phyloP scores from a whole-genome alignment of 2,329 filamentous ascomycete genomes.

The Zymoseptoria ardabiliae region DNA sequence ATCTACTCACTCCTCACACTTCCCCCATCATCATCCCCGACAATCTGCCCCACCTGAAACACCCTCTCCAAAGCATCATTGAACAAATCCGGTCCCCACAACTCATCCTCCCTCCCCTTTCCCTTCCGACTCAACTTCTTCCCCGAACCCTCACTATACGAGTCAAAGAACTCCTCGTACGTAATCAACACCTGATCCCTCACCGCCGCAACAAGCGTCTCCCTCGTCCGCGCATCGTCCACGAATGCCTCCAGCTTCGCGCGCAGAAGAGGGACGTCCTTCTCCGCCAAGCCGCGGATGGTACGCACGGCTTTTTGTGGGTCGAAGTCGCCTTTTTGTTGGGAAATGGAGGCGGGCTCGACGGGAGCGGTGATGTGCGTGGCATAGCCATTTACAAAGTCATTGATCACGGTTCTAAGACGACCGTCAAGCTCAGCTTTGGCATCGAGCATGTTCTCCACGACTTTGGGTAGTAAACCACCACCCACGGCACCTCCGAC shows the following conservation, averaged over 20 bases:
- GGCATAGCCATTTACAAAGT: conserved; percentile 55
- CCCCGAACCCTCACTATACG: conserved; percentile 35
- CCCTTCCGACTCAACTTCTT: conserved; percentile 42
- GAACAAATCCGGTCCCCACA: conserved; percentile 60
- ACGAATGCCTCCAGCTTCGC: conserved; percentile 55
- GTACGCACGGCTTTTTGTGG: conserved; percentile 32
- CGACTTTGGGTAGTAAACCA: conserved; percentile 55
- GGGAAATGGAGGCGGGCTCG: conserved; percentile 17
- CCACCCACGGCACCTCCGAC: conserved; percentile 38
- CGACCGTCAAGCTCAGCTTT: conserved; percentile 60
- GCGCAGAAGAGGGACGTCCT: conserved; percentile 50
- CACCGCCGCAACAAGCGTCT: conserved; percentile 59
- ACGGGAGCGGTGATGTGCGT: conserved; percentile 48
- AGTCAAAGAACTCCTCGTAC: conserved; percentile 59
- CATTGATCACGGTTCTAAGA: conserved; percentile 56
- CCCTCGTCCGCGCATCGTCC: conserved; percentile 56
- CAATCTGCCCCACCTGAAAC: conserved; percentile 47
- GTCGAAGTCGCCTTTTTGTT: conserved; percentile 19
- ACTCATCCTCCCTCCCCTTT: conserved; percentile 54
- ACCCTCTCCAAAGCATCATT: conserved; percentile 53
- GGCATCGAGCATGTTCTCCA: conserved; percentile 65
- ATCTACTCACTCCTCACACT: conserved; percentile 16
- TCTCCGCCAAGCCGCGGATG: conserved; percentile 49
- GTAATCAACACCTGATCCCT: conserved; percentile 55
- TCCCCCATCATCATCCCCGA: conserved; percentile 28